These are phyloP conservation scores for Wickerhamiella brachini DNA, from an alignment of 805 yeast species.

Conservation along the genomic window DNA sequence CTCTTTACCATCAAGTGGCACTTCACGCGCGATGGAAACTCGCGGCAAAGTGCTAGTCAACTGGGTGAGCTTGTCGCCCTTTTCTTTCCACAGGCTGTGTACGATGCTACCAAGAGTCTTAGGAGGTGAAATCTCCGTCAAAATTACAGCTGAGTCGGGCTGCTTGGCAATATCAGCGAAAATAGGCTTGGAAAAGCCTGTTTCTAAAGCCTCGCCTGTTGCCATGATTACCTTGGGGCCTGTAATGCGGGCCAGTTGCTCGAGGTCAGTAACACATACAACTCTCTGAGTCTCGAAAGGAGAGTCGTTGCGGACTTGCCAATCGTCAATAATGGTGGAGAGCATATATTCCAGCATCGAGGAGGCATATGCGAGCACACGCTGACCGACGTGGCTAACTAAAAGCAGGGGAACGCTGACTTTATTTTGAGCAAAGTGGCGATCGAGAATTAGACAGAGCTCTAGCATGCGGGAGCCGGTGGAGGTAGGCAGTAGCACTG, in stretches of 20 bases:
- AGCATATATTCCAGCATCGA: slow-evolving; percentile 96
- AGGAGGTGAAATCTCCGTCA: slow-evolving; percentile 51
- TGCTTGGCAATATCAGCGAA: slow-evolving; percentile 37
- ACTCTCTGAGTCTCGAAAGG: slow-evolving; percentile 68
- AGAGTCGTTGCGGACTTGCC: slow-evolving; percentile 60
- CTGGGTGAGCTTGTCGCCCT: slow-evolving; percentile 11
- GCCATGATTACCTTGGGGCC: slow-evolving; percentile 65
- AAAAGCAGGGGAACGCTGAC: slow-evolving; percentile 47
- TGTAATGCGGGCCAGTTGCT: slow-evolving; percentile 23
- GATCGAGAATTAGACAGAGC: slow-evolving; percentile 57
- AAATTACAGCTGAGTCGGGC: slow-evolving; percentile 52
- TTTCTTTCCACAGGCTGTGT: slow-evolving; percentile 26
- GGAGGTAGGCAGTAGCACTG: slow-evolving; percentile 71
- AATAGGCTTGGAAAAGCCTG: slow-evolving; percentile 39
- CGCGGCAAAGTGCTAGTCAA: slow-evolving; percentile 6
- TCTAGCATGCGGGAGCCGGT: slow-evolving; percentile 74
- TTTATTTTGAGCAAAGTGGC: slow-evolving; percentile 35
- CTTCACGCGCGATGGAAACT: slow-evolving; percentile 12
- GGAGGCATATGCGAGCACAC: slow-evolving; percentile 66
- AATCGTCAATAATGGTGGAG: slow-evolving; percentile 63
- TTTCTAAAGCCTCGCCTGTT: slow-evolving; percentile 49
- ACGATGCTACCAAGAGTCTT: slow-evolving; percentile 38
- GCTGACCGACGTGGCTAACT: slow-evolving; percentile 65
- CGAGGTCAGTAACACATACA: slow-evolving; percentile 46
- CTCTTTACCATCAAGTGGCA: slow-evolving; percentile 25